Evolutionary conservation across 768 basidiomycete species (phyloP).

Genomic region (Naganishia antarctica): DNA sequence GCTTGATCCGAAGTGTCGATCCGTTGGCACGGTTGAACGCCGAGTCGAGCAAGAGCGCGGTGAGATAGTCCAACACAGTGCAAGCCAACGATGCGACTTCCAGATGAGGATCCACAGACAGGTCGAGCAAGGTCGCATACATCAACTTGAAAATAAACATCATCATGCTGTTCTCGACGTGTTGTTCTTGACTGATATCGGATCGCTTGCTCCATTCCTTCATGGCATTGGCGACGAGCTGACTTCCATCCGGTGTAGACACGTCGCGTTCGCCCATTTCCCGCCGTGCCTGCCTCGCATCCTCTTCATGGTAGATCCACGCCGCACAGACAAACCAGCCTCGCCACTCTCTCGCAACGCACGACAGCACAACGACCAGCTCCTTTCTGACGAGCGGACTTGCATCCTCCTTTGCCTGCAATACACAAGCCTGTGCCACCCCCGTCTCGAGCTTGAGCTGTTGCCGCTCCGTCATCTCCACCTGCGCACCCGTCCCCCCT

Average conservation of each 20-base stretch:
- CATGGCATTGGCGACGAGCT: slow-evolving; percentile 66
- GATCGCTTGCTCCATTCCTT: slow-evolving; percentile 62
- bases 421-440: slow-evolving; percentile 78
- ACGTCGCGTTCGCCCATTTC: slow-evolving; percentile 29
- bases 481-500: slow-evolving; percentile 72
- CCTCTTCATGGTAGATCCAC: slow-evolving; percentile 94
- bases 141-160: slow-evolving; percentile 93
- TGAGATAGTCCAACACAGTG: slow-evolving; percentile 85
- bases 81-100: slow-evolving; percentile 88
- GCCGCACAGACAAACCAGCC: slow-evolving; percentile 94
- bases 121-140: slow-evolving; percentile 77
- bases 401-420: slow-evolving; percentile 87
- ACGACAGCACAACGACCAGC: slow-evolving; percentile 80
- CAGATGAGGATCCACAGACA: slow-evolving; percentile 85
- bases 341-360: slow-evolving; percentile 90
- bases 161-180: slow-evolving; percentile 74
- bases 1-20: slow-evolving; percentile 55
- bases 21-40: slow-evolving; percentile 72
- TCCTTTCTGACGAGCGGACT: slow-evolving; percentile 96
- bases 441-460: slow-evolving; percentile 70
- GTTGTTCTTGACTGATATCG: slow-evolving; percentile 58
- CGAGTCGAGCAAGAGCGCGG: slow-evolving; percentile 81
- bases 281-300: slow-evolving; percentile 48
- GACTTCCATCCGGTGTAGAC: slow-evolving; percentile 44
- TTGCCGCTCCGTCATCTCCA: slow-evolving; percentile 49